Percentiles rank a stretch among this genome's conserved stretches.
These are phyloP conservation scores for Salmacisia buchloeana DNA, from an alignment of 1,284 basidiomycete species.

Conservation along the genomic window DNA sequence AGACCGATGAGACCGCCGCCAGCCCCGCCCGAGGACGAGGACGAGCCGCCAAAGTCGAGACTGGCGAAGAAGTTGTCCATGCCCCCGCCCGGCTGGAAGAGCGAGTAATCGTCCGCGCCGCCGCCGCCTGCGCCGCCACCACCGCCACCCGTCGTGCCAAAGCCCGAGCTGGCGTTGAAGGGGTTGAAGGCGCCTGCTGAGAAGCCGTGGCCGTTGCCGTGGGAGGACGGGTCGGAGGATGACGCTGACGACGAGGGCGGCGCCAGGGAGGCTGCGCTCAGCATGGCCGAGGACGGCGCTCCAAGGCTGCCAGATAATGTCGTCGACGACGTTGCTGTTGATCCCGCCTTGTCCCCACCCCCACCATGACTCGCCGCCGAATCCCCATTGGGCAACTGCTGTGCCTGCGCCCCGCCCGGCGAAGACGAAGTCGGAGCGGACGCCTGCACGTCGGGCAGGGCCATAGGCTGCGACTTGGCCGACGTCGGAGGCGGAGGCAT, in stretches of 20 bases:
- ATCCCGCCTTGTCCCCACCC: neutral
- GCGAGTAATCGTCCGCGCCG: neutral
- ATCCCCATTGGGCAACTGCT: no score
- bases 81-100: neutral
- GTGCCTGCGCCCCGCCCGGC: no score
- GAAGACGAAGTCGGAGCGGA: neutral
- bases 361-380: neutral
- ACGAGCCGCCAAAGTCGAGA: neutral
- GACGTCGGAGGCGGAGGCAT: neutral
- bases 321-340: neutral
- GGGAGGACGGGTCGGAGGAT: neutral
- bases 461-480: conserved; percentile 1
- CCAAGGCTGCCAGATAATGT: neutral
- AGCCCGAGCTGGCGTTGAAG: neutral
- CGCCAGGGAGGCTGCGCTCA: neutral
- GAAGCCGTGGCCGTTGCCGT: no score
- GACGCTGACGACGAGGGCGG: neutral
- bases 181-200: no score
- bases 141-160: neutral
- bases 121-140: no score
- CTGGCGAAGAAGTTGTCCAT: neutral
- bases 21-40: neutral
- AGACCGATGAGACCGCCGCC: no score
- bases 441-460: neutral
- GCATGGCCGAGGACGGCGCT: neutral